Base-by-base conservation (phyloP, 306 rosid species). In the Cucumis hystrix region DNA sequence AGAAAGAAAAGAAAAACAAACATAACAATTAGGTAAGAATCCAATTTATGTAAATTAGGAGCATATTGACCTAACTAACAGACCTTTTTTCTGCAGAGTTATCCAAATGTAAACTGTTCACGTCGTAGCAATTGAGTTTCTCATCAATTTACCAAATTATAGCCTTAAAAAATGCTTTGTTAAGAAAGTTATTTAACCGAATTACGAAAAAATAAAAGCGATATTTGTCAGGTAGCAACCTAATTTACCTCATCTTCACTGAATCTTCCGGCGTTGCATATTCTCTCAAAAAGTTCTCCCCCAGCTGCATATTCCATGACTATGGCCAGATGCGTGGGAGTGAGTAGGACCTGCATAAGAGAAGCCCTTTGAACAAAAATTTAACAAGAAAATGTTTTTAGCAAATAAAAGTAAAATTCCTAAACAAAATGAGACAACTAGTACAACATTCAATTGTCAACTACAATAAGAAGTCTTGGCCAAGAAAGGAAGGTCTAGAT, bases 291-390 rank as follows among this genome's bases (percentile, higher is more conserved):
- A 70, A 96, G 88, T 82, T 96, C 99, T 84, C 99, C 99, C 2
- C 96, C 98, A 1, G 97, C 88, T 54, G 97, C 99, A 87, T 92
- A 96, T 89, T 96, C 99, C 99, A 96, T 96, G 64, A 96, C 89
- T 64, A 96, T 91, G 76, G 96, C 98, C 71, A 96, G 89, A 82
- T 96, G 97, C 39, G 91, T 91, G 43, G 97, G 88, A 80, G 99
- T 92, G 16, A 96, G 82, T 74, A 89, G 79, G 62, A 92, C 98
- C 99, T 96, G 83, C 15, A 52, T 30, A 17, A 61, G 49, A 54
- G 54, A 37, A 49, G 18, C 15, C 47, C 11, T 52, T 52, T 54
- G 2, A 23, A 64, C 8, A 45, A 7, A 41, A 59, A 23, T 30
- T 70, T 23, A 20, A 57, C 52, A 37, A 75, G 52, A 18, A 60